Evolutionary conservation across 1,284 basidiomycete species (phyloP), one percentile per base, ranked within the genome.

Genomic region (Ceratobasidium sp.): DNA sequence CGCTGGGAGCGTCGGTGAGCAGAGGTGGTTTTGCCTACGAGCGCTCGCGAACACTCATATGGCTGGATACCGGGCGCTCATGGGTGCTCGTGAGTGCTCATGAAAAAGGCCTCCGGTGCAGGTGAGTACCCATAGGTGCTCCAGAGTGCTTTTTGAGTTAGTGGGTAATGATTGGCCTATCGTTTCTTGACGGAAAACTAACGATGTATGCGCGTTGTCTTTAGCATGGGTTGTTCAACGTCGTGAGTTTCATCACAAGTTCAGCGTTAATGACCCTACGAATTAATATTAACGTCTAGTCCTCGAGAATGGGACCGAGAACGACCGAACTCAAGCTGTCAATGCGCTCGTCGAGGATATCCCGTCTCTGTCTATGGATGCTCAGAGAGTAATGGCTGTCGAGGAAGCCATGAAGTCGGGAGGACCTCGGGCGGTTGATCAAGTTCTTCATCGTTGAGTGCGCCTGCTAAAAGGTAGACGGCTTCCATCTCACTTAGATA

Each of bases 391-490:
- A 78, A 94, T 94, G 83, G 93, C 91, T 19, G 88, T 94, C 75
- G 91, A 89, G 57, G 94, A 94, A 82, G 92, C 92, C 24, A 84
- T 94, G 76, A 94, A 94, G 81, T 93, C 94, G 81, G 91, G 91
- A 3, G 91, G 91, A 0, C 88, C 89, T 71, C 90, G 91, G 22
- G 74, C 74, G 0, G 84, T 93, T 31, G 88, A 91, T 75, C 87
- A 86, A 73, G 86, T 94, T 73, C 89, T 93, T 60, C 88, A 88
- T 80, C 87, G 92, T 91, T 94, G 91, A 93, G 92, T 76, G 93
- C 94, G 79, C 90, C 92, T 8, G 90, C 92, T 0, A 91, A 90
- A 82, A 89, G 90, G 92, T 93, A 27, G 84, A 79, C 27, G 5
- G n/a, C 36, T 57, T 31, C 9, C 6, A 45, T n/a, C n/a, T n/a